phyloP scores from a whole-genome alignment of 1,284 basidiomycete genomes.

The Xerocomus nothofagi region DNA sequence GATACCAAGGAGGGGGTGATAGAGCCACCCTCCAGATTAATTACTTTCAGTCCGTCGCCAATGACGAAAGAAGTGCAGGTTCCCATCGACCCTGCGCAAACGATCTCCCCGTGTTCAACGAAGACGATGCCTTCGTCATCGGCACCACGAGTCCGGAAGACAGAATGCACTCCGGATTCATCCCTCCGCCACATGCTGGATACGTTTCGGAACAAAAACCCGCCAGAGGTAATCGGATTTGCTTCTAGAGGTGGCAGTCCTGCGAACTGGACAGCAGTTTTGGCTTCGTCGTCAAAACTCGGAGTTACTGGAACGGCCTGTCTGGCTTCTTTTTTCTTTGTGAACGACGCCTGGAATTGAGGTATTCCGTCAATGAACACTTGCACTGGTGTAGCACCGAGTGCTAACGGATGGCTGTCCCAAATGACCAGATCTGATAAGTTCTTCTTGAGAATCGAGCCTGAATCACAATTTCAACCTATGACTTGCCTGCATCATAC shows the following conservation, averaged over 20 bases:
- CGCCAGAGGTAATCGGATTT: conserved; percentile 22
- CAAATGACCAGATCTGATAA: conserved; percentile 79
- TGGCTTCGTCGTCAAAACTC: conserved; percentile 60
- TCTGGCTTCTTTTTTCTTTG: conserved; percentile 47
- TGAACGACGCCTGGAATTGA: conserved; percentile 47
- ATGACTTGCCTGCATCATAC: conserved; percentile 34
- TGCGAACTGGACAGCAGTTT: conserved; percentile 53
- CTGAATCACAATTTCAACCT: not conserved
- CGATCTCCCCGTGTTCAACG: conserved; percentile 33
- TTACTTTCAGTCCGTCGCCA: conserved; percentile 13
- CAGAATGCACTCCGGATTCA: conserved; percentile 21
- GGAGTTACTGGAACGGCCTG: conserved; percentile 59
- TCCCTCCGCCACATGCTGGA: conserved; percentile 24
- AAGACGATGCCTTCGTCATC: conserved; percentile 32
- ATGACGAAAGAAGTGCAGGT: conserved; percentile 19
- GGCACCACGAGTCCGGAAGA: conserved; percentile 12
- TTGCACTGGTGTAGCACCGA: conserved; percentile 71
- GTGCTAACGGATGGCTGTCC: conserved; percentile 81
- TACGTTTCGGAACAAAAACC: conserved; percentile 49
- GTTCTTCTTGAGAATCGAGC: not conserved
- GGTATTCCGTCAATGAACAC: conserved; percentile 71
- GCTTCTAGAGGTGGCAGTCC: conserved; percentile 64
- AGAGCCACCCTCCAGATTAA: conserved; percentile 44
- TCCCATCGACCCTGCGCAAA: conserved; percentile 30
- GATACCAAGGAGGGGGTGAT: conserved; percentile 58